Base-by-base conservation (phyloP, 208 protist species). In the Herpetomonas samuelpessoai region DNA sequence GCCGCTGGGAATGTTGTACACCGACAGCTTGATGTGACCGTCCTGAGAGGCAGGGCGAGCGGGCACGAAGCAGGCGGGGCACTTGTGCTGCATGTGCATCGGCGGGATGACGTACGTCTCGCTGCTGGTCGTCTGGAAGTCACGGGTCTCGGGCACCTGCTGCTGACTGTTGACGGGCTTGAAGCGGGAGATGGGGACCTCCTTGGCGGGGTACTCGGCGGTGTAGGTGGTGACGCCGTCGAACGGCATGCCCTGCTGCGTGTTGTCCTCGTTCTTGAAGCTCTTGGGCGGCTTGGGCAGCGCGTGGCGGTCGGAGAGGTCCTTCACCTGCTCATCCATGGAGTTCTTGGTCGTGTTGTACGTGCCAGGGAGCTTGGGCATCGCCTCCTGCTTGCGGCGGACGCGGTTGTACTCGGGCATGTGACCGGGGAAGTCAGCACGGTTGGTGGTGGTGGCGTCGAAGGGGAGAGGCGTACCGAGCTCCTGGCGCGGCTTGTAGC, bases 151-250 rank as follows among this genome's bases (percentile, higher is more conserved):
- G 21, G 83, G 85, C 41, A 91, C 47, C 22, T 44, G 22, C 41
- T 69, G 62, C 27, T 57, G 38, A 16, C 24, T 45, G 57, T 71
- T 66, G 57, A 14, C 60, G 73, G 48, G 60, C 46, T 57, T 30
- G 55, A 60, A 52, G 60, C 45, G 76, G 19, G 44, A 62, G 48
- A 77, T 53, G 19, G 86, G 76, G 46, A 79, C 81, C 56, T 95
- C 75, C 83, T 95, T 95, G 51, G 81, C 62, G 29, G 81, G 88
- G 71, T 90, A 95, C 48, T 95, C 88, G 6, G 77, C 88, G 6
- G 83, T 95, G 79, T 95, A 95, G 57, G 58, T 95, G 39, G 85
- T 88, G 60, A 92, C 77, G 57, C 76, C 88, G 67, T 95, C 85
- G 63, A 95, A 95, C 18, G 88, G 88, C 29, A 88, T 35, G 4